A percentile compares a stretch with the other conserved stretches of the same genome.
Conservation (phyloP, 2,329 filamentous ascomycete genomes). For the Xylaria sp. region DNA sequence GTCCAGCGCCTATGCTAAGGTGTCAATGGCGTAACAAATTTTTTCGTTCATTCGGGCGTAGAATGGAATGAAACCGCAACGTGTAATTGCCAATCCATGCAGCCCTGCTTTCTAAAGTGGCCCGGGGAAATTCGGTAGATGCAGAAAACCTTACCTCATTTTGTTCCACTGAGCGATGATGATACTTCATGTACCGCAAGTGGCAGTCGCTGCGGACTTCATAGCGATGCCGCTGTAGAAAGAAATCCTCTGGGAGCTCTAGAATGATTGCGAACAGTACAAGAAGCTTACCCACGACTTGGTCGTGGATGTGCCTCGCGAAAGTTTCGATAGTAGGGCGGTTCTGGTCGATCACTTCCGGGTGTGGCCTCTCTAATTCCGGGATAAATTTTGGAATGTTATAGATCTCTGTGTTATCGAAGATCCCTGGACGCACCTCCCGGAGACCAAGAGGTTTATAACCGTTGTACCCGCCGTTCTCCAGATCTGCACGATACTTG, state of each 20-base stretch:
- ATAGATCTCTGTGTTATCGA: slow-evolving; percentile 48
- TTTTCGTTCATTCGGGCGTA: background rate
- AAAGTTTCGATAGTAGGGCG: slow-evolving; percentile 43
- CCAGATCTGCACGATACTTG: slow-evolving; percentile 58
- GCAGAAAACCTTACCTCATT: slow-evolving; percentile 42
- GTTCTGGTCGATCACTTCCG: slow-evolving; percentile 42
- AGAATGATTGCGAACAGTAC: slow-evolving; percentile 54
- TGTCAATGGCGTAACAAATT: background rate
- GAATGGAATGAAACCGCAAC: background rate
- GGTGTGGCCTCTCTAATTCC: slow-evolving; percentile 41
- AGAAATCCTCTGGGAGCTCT: slow-evolving; percentile 61
- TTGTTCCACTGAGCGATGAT: slow-evolving; percentile 51
- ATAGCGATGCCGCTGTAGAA: slow-evolving; percentile 60
- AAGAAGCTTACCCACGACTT: slow-evolving; percentile 44
- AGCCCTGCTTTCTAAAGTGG: background rate
- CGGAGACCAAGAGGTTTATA: slow-evolving; percentile 54
- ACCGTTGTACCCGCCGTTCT: slow-evolving; percentile 61
- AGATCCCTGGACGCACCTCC: slow-evolving; percentile 43
- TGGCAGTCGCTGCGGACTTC: slow-evolving; percentile 60
- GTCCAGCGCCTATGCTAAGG: slow-evolving; percentile 31
- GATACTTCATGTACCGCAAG: slow-evolving; percentile 65
- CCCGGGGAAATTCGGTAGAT: background rate
- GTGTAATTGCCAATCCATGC: background rate
- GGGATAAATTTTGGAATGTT: slow-evolving; percentile 50
- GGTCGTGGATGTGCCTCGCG: slow-evolving; percentile 43